Base-by-base conservation (phyloP, 179 eudicot genomes). In the Beta macrorhiza region DNA sequence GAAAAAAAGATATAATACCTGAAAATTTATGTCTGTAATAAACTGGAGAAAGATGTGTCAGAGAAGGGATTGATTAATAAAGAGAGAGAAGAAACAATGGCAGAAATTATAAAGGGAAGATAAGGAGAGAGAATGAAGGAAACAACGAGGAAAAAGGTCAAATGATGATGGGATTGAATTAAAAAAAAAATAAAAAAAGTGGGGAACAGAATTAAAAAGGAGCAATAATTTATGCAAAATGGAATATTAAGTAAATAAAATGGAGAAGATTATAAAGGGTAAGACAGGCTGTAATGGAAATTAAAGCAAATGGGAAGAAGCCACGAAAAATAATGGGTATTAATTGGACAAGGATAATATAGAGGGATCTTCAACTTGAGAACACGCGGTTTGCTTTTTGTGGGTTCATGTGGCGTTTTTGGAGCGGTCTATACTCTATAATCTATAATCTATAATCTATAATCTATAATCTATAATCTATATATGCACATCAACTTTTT, bases 151-250 rank as follows among this genome's bases (percentile, higher is more conserved):
- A 79, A 67, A 72, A 64, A 44, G 57, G 81, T 57, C 84, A 57
- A 87, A 83, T 81, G 56, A 88, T 83, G 68, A 88, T 82, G 4
- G 88, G 88, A 81, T 85, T 73, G 57, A 53, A 72, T 72, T 19
- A 49, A 79, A 56, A 1, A 49, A 72, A 4, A 20, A 20, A 11
- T 25, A 78, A 29, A 45, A 0, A 64, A 49, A 53, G 16, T 0
- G 72, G 11, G 37, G 6, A 47, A n/a, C n/a, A n/a, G 1, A 49
- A 19, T 2, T 0, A n/a, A 47, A 49, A 49, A 4, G 32, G 10
- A 70, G 9, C 25, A 45, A 42, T 68, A 4, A 17, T 22, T 61
- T 61, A 16, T 3, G n/a, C 20, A 16, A 61, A 61, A 16, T 61
- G n/a, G 20, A 61, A 61, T 61, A 61, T 61, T 61, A 8, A 51